Evolutionary conservation across 1,139 yeast species (phyloP).

Genomic region (Hansenula lynferdii): DNA sequence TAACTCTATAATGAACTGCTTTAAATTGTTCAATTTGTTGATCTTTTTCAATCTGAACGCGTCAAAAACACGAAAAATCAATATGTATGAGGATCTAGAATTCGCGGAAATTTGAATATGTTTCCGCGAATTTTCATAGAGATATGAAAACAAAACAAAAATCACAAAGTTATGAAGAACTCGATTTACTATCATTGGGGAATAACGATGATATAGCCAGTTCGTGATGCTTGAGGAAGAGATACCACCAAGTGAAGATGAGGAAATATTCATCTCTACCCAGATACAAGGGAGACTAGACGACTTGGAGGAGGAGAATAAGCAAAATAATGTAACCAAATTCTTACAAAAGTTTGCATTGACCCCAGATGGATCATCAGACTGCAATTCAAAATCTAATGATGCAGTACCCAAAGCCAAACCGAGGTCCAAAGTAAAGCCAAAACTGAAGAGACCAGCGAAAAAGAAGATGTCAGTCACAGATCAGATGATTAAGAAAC

Average conservation of each 20-base stretch:
- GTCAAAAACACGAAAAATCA: no score
- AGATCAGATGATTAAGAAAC: conserved; percentile 5
- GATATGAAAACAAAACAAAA: neutral
- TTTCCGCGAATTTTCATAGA: neutral
- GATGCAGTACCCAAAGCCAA: neutral
- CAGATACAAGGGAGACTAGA: conserved; percentile 20
- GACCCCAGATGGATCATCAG: neutral
- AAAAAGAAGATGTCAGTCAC: conserved; percentile 4
- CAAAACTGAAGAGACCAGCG: neutral
- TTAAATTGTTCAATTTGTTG: no score
- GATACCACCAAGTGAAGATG: conserved; percentile 4
- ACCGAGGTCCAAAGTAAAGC: neutral
- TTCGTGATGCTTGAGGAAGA: neutral
- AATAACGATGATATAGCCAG: neutral
- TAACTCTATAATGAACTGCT: no score
- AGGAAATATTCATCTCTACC: conserved; percentile 15
- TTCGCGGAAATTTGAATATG: neutral
- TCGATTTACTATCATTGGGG: neutral
- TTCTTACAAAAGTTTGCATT: conserved; percentile 3
- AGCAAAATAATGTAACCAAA: neutral
- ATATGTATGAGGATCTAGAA: no score
- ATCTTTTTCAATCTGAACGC: neutral
- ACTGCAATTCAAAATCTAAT: no score
- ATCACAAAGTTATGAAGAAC: no score
- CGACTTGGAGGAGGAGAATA: conserved; percentile 9